phyloP scores from a whole-genome alignment of 805 yeast species.

The Zygosaccharomyces rouxii region DNA sequence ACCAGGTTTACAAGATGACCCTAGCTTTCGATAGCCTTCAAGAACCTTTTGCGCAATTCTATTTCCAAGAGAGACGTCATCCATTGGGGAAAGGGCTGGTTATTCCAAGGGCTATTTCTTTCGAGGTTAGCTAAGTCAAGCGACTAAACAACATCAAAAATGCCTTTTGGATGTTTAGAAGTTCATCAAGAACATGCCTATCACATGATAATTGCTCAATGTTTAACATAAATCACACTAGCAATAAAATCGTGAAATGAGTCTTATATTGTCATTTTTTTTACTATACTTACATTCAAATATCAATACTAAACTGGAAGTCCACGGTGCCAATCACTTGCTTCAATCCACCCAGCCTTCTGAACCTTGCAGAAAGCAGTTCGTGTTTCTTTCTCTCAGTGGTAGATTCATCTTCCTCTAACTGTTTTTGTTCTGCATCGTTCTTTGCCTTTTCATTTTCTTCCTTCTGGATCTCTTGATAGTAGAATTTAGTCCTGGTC shows the following conservation, averaged over 20 bases:
- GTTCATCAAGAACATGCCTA: neutral
- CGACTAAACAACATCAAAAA: neutral
- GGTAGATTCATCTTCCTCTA: slow-evolving; percentile 38
- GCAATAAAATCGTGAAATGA: neutral
- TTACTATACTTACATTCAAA: slow-evolving; percentile 13
- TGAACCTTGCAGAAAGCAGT: slow-evolving; percentile 48
- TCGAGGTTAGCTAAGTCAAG: neutral
- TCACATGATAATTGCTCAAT: neutral
- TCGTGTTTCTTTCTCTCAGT: slow-evolving; percentile 42
- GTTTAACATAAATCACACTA: neutral
- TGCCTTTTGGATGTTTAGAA: neutral
- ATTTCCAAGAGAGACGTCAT: slow-evolving; percentile 16
- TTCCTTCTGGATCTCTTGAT: slow-evolving; percentile 49
- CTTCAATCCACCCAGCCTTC: slow-evolving; percentile 57
- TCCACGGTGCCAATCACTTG: slow-evolving; percentile 43
- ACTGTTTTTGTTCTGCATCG: slow-evolving; percentile 46
- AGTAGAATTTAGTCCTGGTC: slow-evolving; percentile 82
- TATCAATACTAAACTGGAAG: slow-evolving; percentile 38
- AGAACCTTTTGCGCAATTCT: slow-evolving; percentile 18
- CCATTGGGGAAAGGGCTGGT: neutral
- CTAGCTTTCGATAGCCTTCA: slow-evolving; percentile 32
- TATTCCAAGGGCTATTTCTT: neutral
- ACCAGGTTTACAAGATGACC: slow-evolving; percentile 52
- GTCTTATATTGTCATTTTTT: neutral
- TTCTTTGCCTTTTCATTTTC: slow-evolving; percentile 57